A percentile compares a stretch with the other conserved stretches of the same genome.
Evolutionary conservation across 2,329 filamentous ascomycete genomes (phyloP).

Genomic region (Elsinoe necatrix): DNA sequence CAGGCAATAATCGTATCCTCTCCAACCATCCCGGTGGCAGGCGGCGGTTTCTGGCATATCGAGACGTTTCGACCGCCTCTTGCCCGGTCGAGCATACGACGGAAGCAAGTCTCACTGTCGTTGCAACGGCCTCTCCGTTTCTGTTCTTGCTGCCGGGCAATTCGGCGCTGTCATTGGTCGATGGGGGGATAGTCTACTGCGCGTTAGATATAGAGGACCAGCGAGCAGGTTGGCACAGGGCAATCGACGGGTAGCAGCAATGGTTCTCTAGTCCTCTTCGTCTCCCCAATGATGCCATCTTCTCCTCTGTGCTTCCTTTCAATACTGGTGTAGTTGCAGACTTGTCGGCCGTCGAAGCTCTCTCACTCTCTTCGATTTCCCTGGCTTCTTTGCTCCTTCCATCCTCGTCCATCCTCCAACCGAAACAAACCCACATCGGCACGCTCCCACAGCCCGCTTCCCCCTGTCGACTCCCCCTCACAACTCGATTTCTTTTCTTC

Average conservation of each 20-base stretch:
- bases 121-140: conserved; percentile 15
- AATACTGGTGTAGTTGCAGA: not conserved
- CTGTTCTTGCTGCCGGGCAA: conserved; percentile 11
- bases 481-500: not conserved
- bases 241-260: conserved; percentile 11
- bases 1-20: conserved; percentile 4
- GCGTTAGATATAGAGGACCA: conserved; percentile 14
- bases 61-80: conserved; percentile 11
- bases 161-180: not conserved
- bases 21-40: conserved; percentile 3
- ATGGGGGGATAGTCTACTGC: conserved; percentile 1
- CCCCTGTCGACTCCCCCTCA: not conserved
- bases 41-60: conserved; percentile 14
- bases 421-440: not conserved
- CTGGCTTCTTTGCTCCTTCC: conserved; percentile 3
- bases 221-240: conserved; percentile 13
- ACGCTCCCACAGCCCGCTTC: not conserved
- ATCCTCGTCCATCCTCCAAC: conserved; percentile 3
- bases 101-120: conserved; percentile 13
- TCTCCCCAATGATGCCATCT: conserved; percentile 7
- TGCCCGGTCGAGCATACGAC: conserved; percentile 12
- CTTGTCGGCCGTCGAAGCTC: not conserved
- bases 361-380: not conserved
- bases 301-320: conserved; percentile 4
- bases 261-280: conserved; percentile 11